Percentiles rank a stretch among this genome's conserved stretches.
Evolutionary conservation across 495 filamentous ascomycete genomes (phyloP).

Genomic region (Durotheca rogersii): DNA sequence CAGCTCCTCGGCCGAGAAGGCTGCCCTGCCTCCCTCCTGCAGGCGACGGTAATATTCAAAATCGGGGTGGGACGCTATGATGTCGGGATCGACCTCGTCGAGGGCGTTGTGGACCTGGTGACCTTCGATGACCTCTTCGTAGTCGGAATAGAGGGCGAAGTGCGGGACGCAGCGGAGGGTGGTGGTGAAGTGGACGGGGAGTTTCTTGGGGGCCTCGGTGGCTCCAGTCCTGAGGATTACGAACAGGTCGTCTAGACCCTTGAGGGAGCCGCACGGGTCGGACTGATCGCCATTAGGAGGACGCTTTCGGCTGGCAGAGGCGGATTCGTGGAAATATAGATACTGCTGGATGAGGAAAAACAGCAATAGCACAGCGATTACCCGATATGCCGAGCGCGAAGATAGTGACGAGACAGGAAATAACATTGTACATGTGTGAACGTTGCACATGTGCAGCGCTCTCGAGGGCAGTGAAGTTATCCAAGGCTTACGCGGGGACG

Average conservation of each 20-base stretch:
- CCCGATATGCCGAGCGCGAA: conserved; percentile 16
- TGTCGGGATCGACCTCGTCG: conserved; percentile 34
- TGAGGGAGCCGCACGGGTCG: conserved; percentile 27
- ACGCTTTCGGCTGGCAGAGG: background rate
- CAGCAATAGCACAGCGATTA: conserved; percentile 13
- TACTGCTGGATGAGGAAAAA: conserved; percentile 20
- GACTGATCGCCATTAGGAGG: background rate
- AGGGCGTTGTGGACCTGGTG: conserved; percentile 45
- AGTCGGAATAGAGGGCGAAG: conserved; percentile 53
- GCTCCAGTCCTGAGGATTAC: conserved; percentile 52
- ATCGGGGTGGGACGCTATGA: conserved; percentile 34
- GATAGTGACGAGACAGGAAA: conserved; percentile 17
- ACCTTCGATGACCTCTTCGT: conserved; percentile 43
- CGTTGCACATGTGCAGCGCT: background rate
- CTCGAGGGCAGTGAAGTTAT: background rate
- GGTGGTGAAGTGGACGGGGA: conserved; percentile 51
- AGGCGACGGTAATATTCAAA: conserved; percentile 38
- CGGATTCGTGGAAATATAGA: conserved; percentile 14
- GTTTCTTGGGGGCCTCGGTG: conserved; percentile 48
- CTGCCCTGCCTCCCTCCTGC: conserved; percentile 30
- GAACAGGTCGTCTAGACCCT: conserved; percentile 35
- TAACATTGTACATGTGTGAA: conserved; percentile 15
- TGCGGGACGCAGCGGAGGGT: conserved; percentile 47
- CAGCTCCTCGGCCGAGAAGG: conserved; percentile 29
- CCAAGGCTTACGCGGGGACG: conserved; percentile 1